Evolutionary conservation across 371 early-diverging fungal species (phyloP), one percentile per base, ranked within the genome.

Genomic region (Rhizopus sp.): DNA sequence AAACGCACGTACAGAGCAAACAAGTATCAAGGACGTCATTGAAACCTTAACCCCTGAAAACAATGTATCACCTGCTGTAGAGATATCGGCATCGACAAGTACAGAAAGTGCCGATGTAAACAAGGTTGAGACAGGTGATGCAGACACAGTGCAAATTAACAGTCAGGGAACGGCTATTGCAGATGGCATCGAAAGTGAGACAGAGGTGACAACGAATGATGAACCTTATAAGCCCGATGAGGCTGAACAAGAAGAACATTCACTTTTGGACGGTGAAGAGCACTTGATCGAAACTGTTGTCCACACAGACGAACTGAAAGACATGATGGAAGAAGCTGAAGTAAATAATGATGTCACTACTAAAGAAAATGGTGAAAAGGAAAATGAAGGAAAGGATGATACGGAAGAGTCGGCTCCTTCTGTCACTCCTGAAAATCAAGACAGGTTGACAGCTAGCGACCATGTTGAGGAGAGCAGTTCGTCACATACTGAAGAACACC

Each of bases 111-210:
- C 55, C 35, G 34, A 51, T 30, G 53, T 33, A 46, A 31, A 55
- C n/a, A 46, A 46, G 7, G 9, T 33, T 23, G 57, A 30, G 31
- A 44, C 48, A 16, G 51, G 49, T 48, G 54, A 53, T 23, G 54
- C 48, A 10, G 37, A 31, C n/a, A 17, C 34, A 29, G 46, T 55
- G 45, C 44, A 30, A 12, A 17, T 17, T 4, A 34, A 45, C 16
- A 15, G 15, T 30, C n/a, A 50, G 37, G 37, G 35, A 7, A 33
- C 55, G 7, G 31, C 31, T 13, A 23, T 15, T 29, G 38, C 29
- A 37, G 38, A 8, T 16, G 47, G 17, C 8, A 31, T 29, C 3
- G 52, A 52, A n/a, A 39, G 39, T 1, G 52, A 52, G 5, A 30
- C n/a, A 44, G 15, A 12, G 16, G 16, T 47, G 12, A 30, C 32